A percentile compares a stretch with the other conserved stretches of the same genome.
Conservation (phyloP, 768 basidiomycete genomes). For the Agaricus blazei region DNA sequence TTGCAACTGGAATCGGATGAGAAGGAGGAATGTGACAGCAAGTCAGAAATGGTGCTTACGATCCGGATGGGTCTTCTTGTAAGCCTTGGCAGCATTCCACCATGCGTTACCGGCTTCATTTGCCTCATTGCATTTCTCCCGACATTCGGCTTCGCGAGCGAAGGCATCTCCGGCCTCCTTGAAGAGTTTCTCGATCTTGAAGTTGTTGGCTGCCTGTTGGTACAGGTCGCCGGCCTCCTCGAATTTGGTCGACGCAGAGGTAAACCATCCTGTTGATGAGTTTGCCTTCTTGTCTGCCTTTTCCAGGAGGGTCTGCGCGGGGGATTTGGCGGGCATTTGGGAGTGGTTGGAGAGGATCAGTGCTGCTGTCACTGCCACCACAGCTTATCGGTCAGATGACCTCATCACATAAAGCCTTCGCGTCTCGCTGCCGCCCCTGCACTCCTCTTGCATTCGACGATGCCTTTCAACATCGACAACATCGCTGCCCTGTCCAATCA, state of each 20-base stretch:
- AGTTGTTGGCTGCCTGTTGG: conserved; percentile 90
- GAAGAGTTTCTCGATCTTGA: conserved; percentile 89
- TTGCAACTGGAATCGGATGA: conserved; percentile 58
- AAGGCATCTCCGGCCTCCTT: conserved; percentile 91
- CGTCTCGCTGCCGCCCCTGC: background rate
- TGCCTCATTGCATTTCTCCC: conserved; percentile 78
- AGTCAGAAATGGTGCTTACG: conserved; percentile 43
- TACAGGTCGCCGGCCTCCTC: conserved; percentile 97
- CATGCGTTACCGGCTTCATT: conserved; percentile 98
- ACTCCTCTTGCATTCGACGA: conserved; percentile 2
- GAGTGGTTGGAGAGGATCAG: conserved; percentile 14
- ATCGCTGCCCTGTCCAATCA: conserved; percentile 48
- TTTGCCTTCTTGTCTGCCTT: conserved; percentile 92
- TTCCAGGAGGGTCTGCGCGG: conserved; percentile 69
- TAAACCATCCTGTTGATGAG: conserved; percentile 85
- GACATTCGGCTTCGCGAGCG: conserved; percentile 90
- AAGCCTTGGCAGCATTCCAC: conserved; percentile 98
- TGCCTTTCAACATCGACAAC: conserved; percentile 26
- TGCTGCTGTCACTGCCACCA: conserved; percentile 10
- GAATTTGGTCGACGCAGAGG: conserved; percentile 74
- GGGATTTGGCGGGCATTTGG: conserved; percentile 69
- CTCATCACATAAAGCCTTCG: conserved; percentile 2
- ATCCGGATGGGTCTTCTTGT: conserved; percentile 83
- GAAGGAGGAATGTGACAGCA: conserved; percentile 3
- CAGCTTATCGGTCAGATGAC: conserved; percentile 16